Conservation (phyloP, 352 stramenopile species). For the Thalassiosira allenii region DNA sequence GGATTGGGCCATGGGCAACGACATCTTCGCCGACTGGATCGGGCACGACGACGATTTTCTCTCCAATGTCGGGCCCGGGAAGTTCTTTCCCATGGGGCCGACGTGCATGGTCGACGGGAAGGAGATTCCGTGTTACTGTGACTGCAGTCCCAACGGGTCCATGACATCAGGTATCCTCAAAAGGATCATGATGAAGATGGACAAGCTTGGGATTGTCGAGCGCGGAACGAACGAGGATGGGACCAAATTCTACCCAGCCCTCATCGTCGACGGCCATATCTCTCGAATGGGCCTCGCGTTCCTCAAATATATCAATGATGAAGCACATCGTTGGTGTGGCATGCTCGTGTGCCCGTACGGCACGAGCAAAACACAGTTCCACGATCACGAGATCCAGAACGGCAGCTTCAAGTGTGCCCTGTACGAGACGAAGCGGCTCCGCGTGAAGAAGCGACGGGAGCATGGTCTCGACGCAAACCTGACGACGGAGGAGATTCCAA, state of each 20-base stretch:
- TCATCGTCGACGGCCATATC: conserved; percentile 13
- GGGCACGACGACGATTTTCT: conserved; percentile 4
- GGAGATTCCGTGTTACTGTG: conserved; percentile 1
- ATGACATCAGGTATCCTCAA: conserved; percentile 10
- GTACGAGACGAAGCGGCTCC: background rate
- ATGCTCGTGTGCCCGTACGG: conserved; percentile 3
- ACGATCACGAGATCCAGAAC: conserved; percentile 9
- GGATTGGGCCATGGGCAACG: background rate
- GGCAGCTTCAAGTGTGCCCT: conserved; percentile 6
- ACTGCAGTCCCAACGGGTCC: conserved; percentile 1
- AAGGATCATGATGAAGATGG: conserved; percentile 2
- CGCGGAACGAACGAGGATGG: background rate
- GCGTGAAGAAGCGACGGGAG: background rate
- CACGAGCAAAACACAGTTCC: conserved; percentile 5
- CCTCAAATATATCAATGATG: conserved; percentile 10
- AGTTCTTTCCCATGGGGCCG: background rate
- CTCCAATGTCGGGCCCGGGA: background rate
- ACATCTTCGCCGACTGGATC: conserved; percentile 2
- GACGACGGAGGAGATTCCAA: background rate
- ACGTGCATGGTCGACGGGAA: background rate
- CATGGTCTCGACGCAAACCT: background rate
- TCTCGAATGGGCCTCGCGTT: conserved; percentile 1
- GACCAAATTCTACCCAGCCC: background rate
- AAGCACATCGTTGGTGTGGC: background rate
- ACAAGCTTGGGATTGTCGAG: background rate